A percentile compares a stretch with the other conserved stretches of the same genome.
These are phyloP conservation scores for Dipteronia dyeriana DNA, from an alignment of 345 rosid genomes.

Conservation along the genomic window DNA sequence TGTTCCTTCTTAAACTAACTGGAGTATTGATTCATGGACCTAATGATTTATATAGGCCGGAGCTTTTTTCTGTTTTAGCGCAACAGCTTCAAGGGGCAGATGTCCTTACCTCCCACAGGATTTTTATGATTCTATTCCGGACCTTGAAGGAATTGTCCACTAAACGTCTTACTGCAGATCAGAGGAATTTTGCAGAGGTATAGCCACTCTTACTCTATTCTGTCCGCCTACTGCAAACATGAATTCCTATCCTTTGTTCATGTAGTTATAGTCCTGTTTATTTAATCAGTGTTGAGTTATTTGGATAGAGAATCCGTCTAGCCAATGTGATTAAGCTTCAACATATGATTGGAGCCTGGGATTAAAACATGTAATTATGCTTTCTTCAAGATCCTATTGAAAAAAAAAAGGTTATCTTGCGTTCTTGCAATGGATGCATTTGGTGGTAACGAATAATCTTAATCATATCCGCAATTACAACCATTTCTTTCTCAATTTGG, in stretches of 20 bases:
- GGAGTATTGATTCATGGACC: slow-evolving; percentile 20
- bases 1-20: slow-evolving; percentile 19
- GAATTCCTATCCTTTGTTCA: background rate
- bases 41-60: slow-evolving; percentile 65
- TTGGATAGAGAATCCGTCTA: background rate
- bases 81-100: slow-evolving; percentile 85
- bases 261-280: slow-evolving; percentile 10
- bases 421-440: background rate
- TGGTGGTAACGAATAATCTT: background rate
- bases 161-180: slow-evolving; percentile 89
- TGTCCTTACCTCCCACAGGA: slow-evolving; percentile 81
- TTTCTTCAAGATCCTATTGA: background rate
- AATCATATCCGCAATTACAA: background rate
- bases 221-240: background rate
- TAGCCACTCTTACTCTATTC: slow-evolving; percentile 6
- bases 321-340: background rate
- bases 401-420: background rate
- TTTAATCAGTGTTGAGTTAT: slow-evolving; percentile 2
- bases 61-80: slow-evolving; percentile 78
- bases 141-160: slow-evolving; percentile 91
- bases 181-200: slow-evolving; percentile 84
- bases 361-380: background rate
- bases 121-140: slow-evolving; percentile 86
- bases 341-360: slow-evolving; percentile 1
- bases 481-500: background rate